Conservation (phyloP, 2,329 filamentous ascomycete genomes). For the Aspergillus intermedius region DNA sequence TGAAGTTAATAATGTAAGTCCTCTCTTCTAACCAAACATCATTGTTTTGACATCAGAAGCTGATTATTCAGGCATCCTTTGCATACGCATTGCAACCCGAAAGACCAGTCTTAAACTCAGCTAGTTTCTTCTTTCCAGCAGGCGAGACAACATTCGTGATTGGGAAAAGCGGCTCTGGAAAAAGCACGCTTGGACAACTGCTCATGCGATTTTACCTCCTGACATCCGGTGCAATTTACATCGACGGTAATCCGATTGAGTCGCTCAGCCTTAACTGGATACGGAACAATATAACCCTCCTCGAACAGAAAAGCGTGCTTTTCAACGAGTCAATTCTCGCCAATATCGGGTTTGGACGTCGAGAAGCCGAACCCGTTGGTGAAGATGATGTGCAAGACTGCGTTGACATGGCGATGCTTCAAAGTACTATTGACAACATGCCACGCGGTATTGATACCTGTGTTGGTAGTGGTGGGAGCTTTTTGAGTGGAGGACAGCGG, state of each 20-base stretch:
- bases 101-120: constrained; percentile 53
- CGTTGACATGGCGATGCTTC: constrained; percentile 62
- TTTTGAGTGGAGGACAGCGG: constrained; percentile 76
- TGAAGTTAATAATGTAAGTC: constrained; percentile 57
- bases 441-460: constrained; percentile 65
- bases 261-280: constrained; percentile 64
- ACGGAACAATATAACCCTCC: constrained; percentile 66
- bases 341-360: constrained; percentile 70
- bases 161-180: constrained; percentile 82
- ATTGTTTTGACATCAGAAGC: neutral
- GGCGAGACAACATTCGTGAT: constrained; percentile 74
- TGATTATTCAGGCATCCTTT: constrained; percentile 48
- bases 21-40: neutral
- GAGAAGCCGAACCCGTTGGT: constrained; percentile 43
- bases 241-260: constrained; percentile 62
- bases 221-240: constrained; percentile 55
- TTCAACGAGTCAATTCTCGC: constrained; percentile 73
- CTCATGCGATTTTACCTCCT: constrained; percentile 72
- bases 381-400: constrained; percentile 54
- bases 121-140: constrained; percentile 63
- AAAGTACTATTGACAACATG: constrained; percentile 59
- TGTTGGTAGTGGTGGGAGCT: constrained; percentile 62
- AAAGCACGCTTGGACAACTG: constrained; percentile 79
- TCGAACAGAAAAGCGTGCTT: constrained; percentile 74
- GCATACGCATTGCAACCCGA: constrained; percentile 67